Conservation (phyloP, 345 rosid genomes). For the Bruguiera sexangula region DNA sequence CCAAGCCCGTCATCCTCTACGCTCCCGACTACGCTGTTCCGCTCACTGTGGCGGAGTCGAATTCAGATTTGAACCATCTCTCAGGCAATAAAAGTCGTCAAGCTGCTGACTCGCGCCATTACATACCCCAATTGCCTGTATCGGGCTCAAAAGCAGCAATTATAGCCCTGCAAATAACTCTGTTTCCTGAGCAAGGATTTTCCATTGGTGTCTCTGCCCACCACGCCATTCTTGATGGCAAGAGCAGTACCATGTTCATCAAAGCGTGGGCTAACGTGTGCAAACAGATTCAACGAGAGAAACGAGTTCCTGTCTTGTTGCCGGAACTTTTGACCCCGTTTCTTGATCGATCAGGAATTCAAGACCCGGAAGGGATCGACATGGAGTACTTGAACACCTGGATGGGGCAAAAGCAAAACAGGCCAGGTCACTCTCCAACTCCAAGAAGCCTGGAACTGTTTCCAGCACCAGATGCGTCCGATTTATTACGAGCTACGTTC, state of each 20-base stretch:
- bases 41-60: slow-evolving; percentile 10
- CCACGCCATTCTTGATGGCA: slow-evolving; percentile 11
- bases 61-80: slow-evolving; percentile 4
- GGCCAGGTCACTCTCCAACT: neutral
- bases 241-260: neutral
- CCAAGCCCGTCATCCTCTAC: slow-evolving; percentile 4
- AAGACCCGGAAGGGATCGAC: slow-evolving; percentile 7
- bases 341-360: neutral
- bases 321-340: slow-evolving; percentile 1
- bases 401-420: neutral
- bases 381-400: neutral
- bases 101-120: neutral
- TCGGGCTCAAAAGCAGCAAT: neutral
- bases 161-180: neutral
- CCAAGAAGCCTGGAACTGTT: slow-evolving; percentile 22
- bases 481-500: slow-evolving; percentile 27
- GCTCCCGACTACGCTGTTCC: neutral
- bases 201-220: neutral
- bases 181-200: slow-evolving; percentile 5
- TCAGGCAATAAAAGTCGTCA: neutral
- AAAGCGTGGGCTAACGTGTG: slow-evolving; percentile 8
- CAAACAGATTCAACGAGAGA: neutral
- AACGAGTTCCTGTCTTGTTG: neutral
- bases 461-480: slow-evolving; percentile 19
- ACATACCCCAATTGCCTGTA: neutral